phyloP scores from a whole-genome alignment of 1,284 basidiomycete species.

The Trichosporon asahii region DNA sequence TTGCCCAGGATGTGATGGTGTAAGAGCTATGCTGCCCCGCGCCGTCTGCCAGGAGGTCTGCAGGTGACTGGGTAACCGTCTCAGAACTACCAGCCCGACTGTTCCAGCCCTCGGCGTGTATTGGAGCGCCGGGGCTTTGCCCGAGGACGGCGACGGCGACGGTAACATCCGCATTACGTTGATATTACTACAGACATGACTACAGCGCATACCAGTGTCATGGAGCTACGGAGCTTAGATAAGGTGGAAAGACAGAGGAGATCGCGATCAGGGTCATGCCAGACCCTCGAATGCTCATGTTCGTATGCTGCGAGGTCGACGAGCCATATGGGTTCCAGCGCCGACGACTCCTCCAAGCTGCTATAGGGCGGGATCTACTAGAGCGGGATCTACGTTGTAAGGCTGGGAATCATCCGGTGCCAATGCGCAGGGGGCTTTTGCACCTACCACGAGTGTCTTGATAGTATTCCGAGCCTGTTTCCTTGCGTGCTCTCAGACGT shows the following conservation, averaged over 20 bases:
- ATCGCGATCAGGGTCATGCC: not conserved
- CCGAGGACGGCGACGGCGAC: not conserved
- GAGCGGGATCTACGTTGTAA: not conserved
- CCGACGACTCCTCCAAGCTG: not conserved
- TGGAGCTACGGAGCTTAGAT: not conserved
- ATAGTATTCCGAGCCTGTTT: too few species aligned
- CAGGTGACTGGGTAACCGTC: not conserved
- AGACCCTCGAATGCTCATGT: constrained; percentile 8
- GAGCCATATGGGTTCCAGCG: not conserved
- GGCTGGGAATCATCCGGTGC: not conserved
- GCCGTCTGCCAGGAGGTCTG: not conserved
- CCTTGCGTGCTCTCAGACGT: too few species aligned
- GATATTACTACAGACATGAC: not conserved
- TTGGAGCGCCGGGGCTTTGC: not conserved
- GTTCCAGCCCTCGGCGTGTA: not conserved
- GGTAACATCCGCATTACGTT: constrained; percentile 1
- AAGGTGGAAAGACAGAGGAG: not conserved
- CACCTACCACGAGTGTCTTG: too few species aligned
- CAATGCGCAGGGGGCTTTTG: not conserved
- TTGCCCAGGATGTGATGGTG: not conserved
- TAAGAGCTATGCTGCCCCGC: not conserved
- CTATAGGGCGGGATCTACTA: not conserved
- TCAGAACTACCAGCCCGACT: not conserved
- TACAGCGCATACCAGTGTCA: not conserved
- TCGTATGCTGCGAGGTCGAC: not conserved